Evolutionary conservation across 73 alveolate genomes (phyloP).

Genomic region (Tetrahymena thermophila): DNA sequence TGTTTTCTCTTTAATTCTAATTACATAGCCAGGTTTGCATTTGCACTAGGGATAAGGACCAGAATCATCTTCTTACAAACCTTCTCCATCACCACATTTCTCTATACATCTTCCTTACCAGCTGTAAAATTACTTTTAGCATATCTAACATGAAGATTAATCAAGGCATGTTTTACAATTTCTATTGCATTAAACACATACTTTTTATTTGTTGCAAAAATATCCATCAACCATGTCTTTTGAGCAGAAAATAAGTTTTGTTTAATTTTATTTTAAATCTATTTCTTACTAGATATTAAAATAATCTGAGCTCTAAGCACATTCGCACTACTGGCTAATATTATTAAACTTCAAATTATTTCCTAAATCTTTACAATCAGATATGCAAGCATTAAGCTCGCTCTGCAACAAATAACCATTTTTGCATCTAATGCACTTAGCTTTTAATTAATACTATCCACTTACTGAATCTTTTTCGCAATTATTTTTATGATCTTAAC

Average conservation of each 20-base stretch:
- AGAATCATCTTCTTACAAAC: not conserved
- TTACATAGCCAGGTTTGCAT: not conserved
- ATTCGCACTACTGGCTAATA: not conserved
- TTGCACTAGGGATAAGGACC: not conserved
- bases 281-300: not conserved
- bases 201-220: not conserved
- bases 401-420: not conserved
- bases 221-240: not conserved
- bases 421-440: not conserved
- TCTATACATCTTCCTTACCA: not conserved
- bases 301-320: not conserved
- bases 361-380: not conserved
- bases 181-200: not conserved
- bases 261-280: not conserved
- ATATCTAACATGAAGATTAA: not conserved
- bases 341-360: not conserved
- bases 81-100: not conserved
- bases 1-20: not conserved
- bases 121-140: not conserved
- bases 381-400: not conserved
- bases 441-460: not conserved
- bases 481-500: not conserved
- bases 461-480: not conserved
- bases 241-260: not conserved
- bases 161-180: not conserved